Conservation (phyloP, 495 filamentous ascomycete genomes). For the Apiosordaria backusii region DNA sequence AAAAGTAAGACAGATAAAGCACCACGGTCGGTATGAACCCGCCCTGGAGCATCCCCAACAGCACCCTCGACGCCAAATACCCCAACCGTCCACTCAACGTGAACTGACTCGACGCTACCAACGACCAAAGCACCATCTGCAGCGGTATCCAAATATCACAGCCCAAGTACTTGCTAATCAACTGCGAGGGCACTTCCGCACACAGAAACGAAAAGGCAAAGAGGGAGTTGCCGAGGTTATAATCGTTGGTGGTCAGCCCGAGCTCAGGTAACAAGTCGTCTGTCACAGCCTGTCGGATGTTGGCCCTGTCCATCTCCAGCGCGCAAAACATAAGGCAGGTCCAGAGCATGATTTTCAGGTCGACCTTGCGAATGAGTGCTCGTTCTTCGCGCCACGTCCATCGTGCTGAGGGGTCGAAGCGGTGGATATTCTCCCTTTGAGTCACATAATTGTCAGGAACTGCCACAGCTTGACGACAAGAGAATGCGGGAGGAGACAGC, state of each 20-base stretch:
- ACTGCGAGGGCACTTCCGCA: constrained; percentile 72
- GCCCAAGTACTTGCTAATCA: constrained; percentile 69
- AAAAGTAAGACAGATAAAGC: constrained; percentile 71
- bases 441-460: neutral
- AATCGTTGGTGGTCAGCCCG: constrained; percentile 54
- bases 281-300: constrained; percentile 52
- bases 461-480: too few species aligned
- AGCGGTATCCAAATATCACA: constrained; percentile 80
- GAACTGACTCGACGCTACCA: constrained; percentile 65
- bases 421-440: constrained; percentile 50
- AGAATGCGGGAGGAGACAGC: neutral
- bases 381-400: constrained; percentile 72
- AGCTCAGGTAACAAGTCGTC: constrained; percentile 56
- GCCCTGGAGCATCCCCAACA: constrained; percentile 63
- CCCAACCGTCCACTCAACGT: constrained; percentile 53
- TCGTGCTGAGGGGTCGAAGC: constrained; percentile 68
- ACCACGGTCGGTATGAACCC: constrained; percentile 54
- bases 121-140: constrained; percentile 72
- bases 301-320: constrained; percentile 56
- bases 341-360: constrained; percentile 45
- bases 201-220: constrained; percentile 64
- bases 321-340: constrained; percentile 60
- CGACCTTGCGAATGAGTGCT: constrained; percentile 54
- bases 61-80: constrained; percentile 58
- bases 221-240: constrained; percentile 73